Evolutionary conservation across 1,139 yeast species (phyloP).

Genomic region (Hansenula lynferdii): DNA sequence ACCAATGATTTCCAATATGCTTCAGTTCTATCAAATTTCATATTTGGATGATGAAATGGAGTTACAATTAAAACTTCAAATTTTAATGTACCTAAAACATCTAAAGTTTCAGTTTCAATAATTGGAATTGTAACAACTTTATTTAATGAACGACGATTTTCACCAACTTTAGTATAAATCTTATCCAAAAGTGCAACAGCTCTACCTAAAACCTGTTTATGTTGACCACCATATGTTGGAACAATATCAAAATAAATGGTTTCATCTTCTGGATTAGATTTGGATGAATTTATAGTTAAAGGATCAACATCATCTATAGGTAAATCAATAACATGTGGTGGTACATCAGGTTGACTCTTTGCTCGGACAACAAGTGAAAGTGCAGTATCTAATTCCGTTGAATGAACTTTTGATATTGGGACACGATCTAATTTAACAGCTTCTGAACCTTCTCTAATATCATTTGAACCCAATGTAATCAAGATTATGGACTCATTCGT

Average conservation of each 20-base stretch:
- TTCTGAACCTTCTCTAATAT: conserved; percentile 51
- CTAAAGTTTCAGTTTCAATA: conserved; percentile 64
- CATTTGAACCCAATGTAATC: conserved; percentile 85
- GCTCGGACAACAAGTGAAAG: conserved; percentile 70
- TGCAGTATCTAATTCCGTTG: conserved; percentile 86
- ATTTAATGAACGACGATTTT: conserved; percentile 62
- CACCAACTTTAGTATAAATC: conserved; percentile 67
- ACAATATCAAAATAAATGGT: conserved; percentile 78
- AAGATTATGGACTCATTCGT: conserved; percentile 63
- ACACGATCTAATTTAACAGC: conserved; percentile 73
- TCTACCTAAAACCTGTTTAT: conserved; percentile 62
- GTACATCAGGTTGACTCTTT: conserved; percentile 42
- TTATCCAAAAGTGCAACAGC: conserved; percentile 74
- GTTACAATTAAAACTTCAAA: conserved; percentile 73
- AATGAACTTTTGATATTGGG: conserved; percentile 68
- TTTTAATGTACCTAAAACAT: conserved; percentile 69
- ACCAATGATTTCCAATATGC: conserved; percentile 92
- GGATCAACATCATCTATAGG: conserved; percentile 91
- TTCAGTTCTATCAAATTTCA: conserved; percentile 66
- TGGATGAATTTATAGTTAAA: conserved; percentile 58
- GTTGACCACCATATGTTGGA: conserved; percentile 73
- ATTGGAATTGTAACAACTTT: conserved; percentile 73
- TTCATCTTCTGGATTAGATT: conserved; percentile 48
- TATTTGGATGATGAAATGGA: conserved; percentile 69
- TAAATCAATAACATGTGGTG: conserved; percentile 70